Percentiles rank a stretch among this genome's conserved stretches.
Conservation (phyloP, 2,329 filamentous ascomycete species). For the Ophiocordyceps australis region DNA sequence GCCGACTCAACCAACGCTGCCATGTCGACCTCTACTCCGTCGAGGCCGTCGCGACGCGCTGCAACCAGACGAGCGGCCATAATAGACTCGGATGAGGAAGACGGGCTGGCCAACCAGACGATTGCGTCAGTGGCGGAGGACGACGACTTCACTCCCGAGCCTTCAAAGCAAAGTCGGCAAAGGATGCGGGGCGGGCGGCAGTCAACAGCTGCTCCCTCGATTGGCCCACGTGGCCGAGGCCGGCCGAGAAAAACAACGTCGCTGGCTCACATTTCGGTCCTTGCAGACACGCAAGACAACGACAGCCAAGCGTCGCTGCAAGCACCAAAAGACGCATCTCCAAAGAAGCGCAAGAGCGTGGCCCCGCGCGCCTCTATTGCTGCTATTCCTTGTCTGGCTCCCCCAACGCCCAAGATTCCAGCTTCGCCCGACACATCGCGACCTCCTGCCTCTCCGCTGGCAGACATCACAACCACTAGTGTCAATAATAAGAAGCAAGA, state of each 20-base stretch:
- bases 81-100: conserved; percentile 66
- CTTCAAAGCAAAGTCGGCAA: conserved; percentile 36
- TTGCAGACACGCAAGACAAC: conserved; percentile 6
- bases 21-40: conserved; percentile 14
- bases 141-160: conserved; percentile 66
- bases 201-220: conserved; percentile 25
- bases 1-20: conserved; percentile 1
- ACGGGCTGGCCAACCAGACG: conserved; percentile 35
- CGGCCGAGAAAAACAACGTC: conserved; percentile 21
- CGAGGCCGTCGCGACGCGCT: conserved; percentile 20
- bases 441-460: conserved; percentile 37
- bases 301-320: conserved; percentile 17
- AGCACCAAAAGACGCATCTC: conserved; percentile 23
- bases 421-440: conserved; percentile 36
- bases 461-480: conserved; percentile 53
- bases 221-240: conserved; percentile 22
- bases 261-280: neutral
- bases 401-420: conserved; percentile 31
- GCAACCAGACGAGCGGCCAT: conserved; percentile 52
- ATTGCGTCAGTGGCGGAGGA: conserved; percentile 39
- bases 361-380: conserved; percentile 21
- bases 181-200: conserved; percentile 23
- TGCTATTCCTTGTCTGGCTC: conserved; percentile 17
- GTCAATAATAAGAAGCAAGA: conserved; percentile 28
- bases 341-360: conserved; percentile 50